phyloP scores from a whole-genome alignment of 257 asterid species.

The Nemophila menziesii region DNA sequence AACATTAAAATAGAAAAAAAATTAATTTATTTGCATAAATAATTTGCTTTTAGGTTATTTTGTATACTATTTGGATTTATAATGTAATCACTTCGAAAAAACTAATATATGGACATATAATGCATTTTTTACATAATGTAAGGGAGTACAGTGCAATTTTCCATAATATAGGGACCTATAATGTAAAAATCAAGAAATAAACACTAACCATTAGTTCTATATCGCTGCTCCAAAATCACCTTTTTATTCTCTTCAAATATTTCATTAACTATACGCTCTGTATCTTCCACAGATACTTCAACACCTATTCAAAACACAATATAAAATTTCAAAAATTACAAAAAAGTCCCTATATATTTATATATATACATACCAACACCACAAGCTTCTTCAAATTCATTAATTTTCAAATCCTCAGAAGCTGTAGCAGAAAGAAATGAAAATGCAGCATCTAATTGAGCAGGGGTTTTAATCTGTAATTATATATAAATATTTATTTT shows the following conservation, averaged over 20 bases:
- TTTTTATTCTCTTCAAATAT: constrained; percentile 53
- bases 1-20: background rate
- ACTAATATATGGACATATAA: no score
- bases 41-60: no score
- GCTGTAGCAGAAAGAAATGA: constrained; percentile 39
- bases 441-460: constrained; percentile 78
- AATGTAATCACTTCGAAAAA: no score
- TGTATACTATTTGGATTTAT: no score
- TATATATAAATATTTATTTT: background rate
- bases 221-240: constrained; percentile 61
- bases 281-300: constrained; percentile 64
- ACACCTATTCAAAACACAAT: constrained; percentile 37
- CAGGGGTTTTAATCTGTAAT: constrained; percentile 55
- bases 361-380: constrained; percentile 58
- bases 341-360: background rate
- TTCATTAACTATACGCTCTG: constrained; percentile 42
- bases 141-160: no score
- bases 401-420: constrained; percentile 34
- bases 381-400: constrained; percentile 68
- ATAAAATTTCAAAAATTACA: constrained; percentile 2
- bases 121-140: no score
- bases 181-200: background rate
- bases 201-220: constrained; percentile 67
- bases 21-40: constrained; percentile 1
- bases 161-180: no score